A percentile compares a stretch with the other conserved stretches of the same genome.
These are phyloP conservation scores for Trichosanthes truncata DNA, from an alignment of 306 rosid species.

Conservation along the genomic window DNA sequence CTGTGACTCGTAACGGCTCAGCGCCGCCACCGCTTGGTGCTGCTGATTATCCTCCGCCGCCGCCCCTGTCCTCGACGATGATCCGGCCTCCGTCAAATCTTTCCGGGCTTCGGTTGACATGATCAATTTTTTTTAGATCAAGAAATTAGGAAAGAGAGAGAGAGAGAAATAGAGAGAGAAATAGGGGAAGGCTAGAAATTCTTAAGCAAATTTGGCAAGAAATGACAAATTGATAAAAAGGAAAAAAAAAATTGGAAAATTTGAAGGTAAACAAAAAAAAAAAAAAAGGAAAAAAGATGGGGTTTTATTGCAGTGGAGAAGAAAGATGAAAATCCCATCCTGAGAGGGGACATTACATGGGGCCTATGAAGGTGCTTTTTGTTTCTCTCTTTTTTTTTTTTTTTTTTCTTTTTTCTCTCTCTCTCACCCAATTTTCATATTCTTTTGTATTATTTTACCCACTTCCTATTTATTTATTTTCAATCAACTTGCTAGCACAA, in stretches of 20 bases:
- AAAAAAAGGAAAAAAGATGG: background rate
- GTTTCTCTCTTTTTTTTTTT: constrained; percentile 15
- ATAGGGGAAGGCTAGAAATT: background rate
- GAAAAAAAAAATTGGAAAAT: background rate
- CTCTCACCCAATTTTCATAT: background rate
- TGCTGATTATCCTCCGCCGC: constrained; percentile 4
- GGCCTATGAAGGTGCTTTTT: constrained; percentile 26
- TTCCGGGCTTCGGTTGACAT: constrained; percentile 29
- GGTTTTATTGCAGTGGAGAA: constrained; percentile 17
- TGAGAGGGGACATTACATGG: constrained; percentile 51
- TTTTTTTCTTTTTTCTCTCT: background rate
- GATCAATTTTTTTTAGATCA: constrained; percentile 3
- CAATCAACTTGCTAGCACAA: background rate
- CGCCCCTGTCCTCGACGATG: background rate
- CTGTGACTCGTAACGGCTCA: constrained; percentile 58
- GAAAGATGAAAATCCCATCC: constrained; percentile 51
- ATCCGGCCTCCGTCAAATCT: constrained; percentile 16
- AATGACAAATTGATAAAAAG: constrained; percentile 7
- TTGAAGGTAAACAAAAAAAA: background rate
- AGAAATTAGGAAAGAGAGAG: background rate
- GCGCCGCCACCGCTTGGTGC: constrained; percentile 8
- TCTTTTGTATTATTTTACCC: background rate
- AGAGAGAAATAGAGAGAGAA: background rate
- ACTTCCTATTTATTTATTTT: background rate
- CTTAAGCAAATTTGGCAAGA: background rate